Conservation (phyloP, 495 filamentous ascomycete species). For the Amphirosellinia nigrospora region DNA sequence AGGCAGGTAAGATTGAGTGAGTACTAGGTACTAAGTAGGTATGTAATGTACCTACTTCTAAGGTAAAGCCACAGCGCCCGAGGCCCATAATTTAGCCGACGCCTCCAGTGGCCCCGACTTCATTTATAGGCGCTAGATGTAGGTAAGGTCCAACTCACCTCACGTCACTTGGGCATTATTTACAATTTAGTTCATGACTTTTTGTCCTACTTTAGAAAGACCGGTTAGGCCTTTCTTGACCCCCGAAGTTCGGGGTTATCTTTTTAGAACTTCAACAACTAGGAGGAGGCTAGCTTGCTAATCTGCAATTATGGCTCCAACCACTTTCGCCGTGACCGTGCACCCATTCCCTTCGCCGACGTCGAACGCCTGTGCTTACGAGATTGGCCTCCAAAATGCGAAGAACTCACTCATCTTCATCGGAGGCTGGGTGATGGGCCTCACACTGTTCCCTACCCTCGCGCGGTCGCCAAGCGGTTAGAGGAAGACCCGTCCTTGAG, state of each 20-base stretch:
- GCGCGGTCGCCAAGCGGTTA: constrained; percentile 66
- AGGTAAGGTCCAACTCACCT: background rate
- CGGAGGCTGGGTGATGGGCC: constrained; percentile 83
- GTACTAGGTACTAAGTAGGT: background rate
- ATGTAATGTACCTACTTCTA: background rate
- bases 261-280: background rate
- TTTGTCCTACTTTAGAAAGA: background rate
- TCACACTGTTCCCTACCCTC: constrained; percentile 68
- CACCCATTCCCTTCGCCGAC: constrained; percentile 45
- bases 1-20: background rate
- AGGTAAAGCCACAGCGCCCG: background rate
- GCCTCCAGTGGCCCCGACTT: background rate
- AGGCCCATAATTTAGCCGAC: constrained; percentile 13
- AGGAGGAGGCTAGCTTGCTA: background rate
- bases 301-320: constrained; percentile 31
- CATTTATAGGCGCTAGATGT: no score
- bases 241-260: background rate
- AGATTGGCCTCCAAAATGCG: constrained; percentile 41
- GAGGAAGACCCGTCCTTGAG: constrained; percentile 51
- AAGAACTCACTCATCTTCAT: constrained; percentile 81
- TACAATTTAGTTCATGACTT: background rate
- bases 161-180: background rate
- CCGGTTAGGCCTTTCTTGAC: background rate
- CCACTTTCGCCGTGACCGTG: constrained; percentile 41
- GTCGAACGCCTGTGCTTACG: constrained; percentile 41